Evolutionary conservation across 2,329 filamentous ascomycete genomes (phyloP).

Genomic region (Xylariaceae sp.): DNA sequence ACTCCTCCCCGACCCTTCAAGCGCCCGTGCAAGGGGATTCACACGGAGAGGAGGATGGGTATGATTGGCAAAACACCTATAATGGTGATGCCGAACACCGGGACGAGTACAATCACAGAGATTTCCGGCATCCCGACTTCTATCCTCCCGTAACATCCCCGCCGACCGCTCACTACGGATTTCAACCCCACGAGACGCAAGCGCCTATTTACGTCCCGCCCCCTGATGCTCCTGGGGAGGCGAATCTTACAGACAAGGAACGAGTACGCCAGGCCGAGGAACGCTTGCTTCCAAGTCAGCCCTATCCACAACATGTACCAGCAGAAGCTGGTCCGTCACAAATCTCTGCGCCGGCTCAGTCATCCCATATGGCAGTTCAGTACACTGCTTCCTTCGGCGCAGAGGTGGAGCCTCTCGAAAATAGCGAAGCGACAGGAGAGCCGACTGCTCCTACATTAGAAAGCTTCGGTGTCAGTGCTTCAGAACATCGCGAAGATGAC

Average conservation of each 20-base stretch:
- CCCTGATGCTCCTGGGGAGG: constrained; percentile 55
- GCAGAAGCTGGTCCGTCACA: constrained; percentile 40
- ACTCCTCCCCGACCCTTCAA: constrained; percentile 22
- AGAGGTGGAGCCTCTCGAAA: neutral
- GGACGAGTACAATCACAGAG: constrained; percentile 18
- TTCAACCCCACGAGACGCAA: constrained; percentile 30
- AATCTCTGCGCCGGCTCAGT: constrained; percentile 19
- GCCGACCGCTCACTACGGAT: constrained; percentile 33
- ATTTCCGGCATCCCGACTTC: constrained; percentile 24
- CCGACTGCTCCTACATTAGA: constrained; percentile 44
- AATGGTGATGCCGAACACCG: constrained; percentile 26
- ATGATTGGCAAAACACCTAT: constrained; percentile 30
- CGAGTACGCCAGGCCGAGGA: constrained; percentile 71
- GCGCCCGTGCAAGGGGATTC: constrained; percentile 19
- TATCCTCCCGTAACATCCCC: constrained; percentile 25
- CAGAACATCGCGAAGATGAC: constrained; percentile 50
- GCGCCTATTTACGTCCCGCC: constrained; percentile 51
- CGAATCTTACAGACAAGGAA: constrained; percentile 72
- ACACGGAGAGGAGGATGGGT: constrained; percentile 18
- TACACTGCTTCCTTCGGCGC: neutral
- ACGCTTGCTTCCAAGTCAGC: constrained; percentile 74
- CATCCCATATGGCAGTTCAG: neutral
- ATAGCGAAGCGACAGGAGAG: constrained; percentile 14
- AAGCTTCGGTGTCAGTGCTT: constrained; percentile 34
- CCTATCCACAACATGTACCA: constrained; percentile 40